A percentile compares a stretch with the other conserved stretches of the same genome.
Conservation (phyloP, 1,284 basidiomycete species). For the Clitocybe nebularis region DNA sequence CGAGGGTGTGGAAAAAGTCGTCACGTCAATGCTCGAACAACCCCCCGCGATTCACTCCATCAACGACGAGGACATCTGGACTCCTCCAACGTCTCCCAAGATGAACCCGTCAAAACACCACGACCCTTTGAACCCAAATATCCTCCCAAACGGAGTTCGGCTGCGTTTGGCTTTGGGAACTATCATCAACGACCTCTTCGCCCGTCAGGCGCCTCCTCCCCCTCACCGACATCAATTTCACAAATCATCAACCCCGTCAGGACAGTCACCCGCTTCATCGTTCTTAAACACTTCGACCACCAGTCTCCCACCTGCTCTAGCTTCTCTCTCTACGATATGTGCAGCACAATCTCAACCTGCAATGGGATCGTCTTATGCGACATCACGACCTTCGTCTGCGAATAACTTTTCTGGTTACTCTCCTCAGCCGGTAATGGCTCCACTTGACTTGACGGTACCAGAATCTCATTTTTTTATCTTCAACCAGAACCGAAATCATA, state of each 20-base stretch:
- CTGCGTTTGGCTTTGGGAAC: constrained; percentile 67
- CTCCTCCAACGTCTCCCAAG: constrained; percentile 50
- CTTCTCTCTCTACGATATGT: constrained; percentile 14
- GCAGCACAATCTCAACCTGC: constrained; percentile 4
- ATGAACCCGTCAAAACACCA: constrained; percentile 22
- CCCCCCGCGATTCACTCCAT: constrained; percentile 55
- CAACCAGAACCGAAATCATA: constrained; percentile 8
- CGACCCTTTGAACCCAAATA: constrained; percentile 45
- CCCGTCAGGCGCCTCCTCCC: constrained; percentile 57
- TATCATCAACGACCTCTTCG: constrained; percentile 75
- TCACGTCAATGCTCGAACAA: constrained; percentile 74
- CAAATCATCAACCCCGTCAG: constrained; percentile 15
- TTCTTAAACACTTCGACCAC: constrained; percentile 9
- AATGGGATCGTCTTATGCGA: constrained; percentile 4
- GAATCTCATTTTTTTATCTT: constrained; percentile 5
- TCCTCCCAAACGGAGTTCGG: constrained; percentile 75
- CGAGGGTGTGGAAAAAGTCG: constrained; percentile 75
- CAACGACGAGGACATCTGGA: constrained; percentile 44
- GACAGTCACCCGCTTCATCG: constrained; percentile 16
- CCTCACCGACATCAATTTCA: constrained; percentile 44
- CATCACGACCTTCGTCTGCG: constrained; percentile 3
- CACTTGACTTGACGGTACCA: constrained; percentile 1
- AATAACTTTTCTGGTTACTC: constrained; percentile 6
- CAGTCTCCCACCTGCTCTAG: constrained; percentile 20
- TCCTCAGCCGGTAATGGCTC: constrained; percentile 14